Conservation (phyloP, 768 basidiomycete species). For the Lyophyllum semitale region DNA sequence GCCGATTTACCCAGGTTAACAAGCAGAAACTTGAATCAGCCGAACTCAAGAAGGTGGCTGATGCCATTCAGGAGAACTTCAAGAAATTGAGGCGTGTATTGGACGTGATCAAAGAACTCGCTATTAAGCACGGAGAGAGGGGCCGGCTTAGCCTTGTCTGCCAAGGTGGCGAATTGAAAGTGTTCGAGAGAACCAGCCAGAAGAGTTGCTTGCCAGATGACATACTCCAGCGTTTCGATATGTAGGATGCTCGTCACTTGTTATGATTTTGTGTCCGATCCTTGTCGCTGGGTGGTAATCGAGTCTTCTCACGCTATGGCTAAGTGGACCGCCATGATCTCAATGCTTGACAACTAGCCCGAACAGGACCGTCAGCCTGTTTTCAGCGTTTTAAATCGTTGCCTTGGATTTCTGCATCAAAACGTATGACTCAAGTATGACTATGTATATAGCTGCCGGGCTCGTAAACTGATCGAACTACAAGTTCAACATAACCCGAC, state of each 20-base stretch:
- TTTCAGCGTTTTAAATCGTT: no score
- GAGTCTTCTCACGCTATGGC: no score
- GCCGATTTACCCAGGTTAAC: slow-evolving; percentile 50
- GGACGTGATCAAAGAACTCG: slow-evolving; percentile 47
- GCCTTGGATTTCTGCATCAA: no score
- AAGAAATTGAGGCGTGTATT: slow-evolving; percentile 41
- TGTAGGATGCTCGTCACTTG: background rate
- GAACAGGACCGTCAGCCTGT: no score
- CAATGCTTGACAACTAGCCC: no score
- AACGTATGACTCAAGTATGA: no score
- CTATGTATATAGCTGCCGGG: no score
- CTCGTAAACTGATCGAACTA: no score
- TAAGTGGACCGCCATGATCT: no score
- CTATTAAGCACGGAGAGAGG: slow-evolving; percentile 51
- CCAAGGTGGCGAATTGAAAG: slow-evolving; percentile 41
- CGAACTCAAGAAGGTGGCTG: slow-evolving; percentile 33
- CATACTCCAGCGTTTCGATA: slow-evolving; percentile 34
- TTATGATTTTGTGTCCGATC: background rate
- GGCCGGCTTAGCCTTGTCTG: slow-evolving; percentile 60
- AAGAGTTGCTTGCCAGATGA: slow-evolving; percentile 49
- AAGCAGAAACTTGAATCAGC: slow-evolving; percentile 45
- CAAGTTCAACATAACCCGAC: no score
- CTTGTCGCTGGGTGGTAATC: no score
- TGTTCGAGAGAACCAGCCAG: slow-evolving; percentile 49
- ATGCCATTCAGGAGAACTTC: slow-evolving; percentile 32